A percentile compares a stretch with the other conserved stretches of the same genome.
Evolutionary conservation across 495 filamentous ascomycete species (phyloP).

Genomic region (Platismatia glauca): DNA sequence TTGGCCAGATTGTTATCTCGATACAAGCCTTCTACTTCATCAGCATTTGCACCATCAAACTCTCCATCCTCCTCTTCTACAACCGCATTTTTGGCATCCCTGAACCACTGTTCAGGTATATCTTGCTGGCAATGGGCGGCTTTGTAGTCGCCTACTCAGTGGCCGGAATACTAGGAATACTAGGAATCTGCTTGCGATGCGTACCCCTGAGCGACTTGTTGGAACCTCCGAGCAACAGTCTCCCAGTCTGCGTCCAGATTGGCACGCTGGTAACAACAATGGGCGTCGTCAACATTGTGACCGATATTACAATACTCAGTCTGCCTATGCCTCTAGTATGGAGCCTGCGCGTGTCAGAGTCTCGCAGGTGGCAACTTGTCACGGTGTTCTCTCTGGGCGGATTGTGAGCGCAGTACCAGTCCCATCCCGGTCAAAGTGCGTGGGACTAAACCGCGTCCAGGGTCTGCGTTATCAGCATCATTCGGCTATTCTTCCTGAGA

Average conservation of each 20-base stretch:
- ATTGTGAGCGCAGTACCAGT: not conserved
- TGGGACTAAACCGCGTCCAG: not conserved
- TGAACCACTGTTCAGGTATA: not conserved
- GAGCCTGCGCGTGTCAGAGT: slow-evolving; percentile 19
- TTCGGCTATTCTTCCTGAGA: not conserved
- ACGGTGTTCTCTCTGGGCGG: slow-evolving; percentile 1
- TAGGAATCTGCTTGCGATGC: not conserved
- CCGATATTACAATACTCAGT: slow-evolving; percentile 25
- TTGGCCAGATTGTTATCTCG: not conserved
- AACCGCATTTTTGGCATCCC: not conserved
- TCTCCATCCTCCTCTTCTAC: slow-evolving; percentile 3
- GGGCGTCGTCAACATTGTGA: slow-evolving; percentile 8
- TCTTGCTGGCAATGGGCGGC: not conserved
- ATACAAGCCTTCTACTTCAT: not conserved
- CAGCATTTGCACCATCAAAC: not conserved
- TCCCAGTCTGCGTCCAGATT: not conserved
- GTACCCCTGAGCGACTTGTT: not conserved
- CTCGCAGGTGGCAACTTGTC: not conserved
- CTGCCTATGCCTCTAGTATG: slow-evolving; percentile 27
- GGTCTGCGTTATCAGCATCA: slow-evolving; percentile 1
- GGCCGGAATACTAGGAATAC: not conserved
- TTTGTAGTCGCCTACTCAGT: not conserved
- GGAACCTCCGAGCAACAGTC: not conserved
- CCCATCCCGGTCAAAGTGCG: not conserved
- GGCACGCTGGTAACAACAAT: not conserved